Base-by-base conservation (phyloP, 495 filamentous ascomycete species). In the Barbatosphaeria neglecta region DNA sequence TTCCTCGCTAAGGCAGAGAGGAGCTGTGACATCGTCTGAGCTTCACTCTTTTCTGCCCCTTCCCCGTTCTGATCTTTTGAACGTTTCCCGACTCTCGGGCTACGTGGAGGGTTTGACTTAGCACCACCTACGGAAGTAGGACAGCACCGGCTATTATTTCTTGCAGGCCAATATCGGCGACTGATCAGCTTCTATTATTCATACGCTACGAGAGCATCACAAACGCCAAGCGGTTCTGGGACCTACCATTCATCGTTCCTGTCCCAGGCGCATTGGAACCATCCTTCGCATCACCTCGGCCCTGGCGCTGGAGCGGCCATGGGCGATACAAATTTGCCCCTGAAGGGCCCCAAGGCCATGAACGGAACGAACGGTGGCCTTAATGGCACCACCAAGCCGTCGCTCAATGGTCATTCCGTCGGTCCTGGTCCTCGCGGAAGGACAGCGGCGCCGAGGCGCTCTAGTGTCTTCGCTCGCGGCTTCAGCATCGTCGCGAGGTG, bases 401-500 rank as follows among this genome's bases (percentile, higher is more conserved):
- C 49, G 11, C 48, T 59, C 42, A 67, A 64, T 31, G 62, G 62
- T 28, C 57, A 61, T 40, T 46, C 52, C 1, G 46, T 56, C 38
- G 28, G 55, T 20, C 53, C 58, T 33, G 56, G 52, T n/a, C n/a
- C n/a, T n/a, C n/a, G n/a, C n/a, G n/a, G n/a, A 40, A 52, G 37
- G 42, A 48, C 42, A n/a, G 25, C 33, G 10, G 19, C 11, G 6
- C 50, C 62, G 47, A 49, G 69, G 47, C 53, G 54, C 44, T 53
- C 61, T 16, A 62, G 71, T 42, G 56, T 74, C 48, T 47, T 75
- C 53, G 54, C 73, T 18, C 54, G 80, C 61, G 66, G 67, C 27
- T 49, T 86, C 33, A 80, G 68, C 52, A 55, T 78, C 22, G 50
- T 80, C 24, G 75, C 80, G 8, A 78, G 86, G 85, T 87, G 74